Percentiles rank a stretch among this genome's conserved stretches.
Evolutionary conservation across 2,329 filamentous ascomycete genomes (phyloP).

Genomic region (Uncinocarpus reesii): DNA sequence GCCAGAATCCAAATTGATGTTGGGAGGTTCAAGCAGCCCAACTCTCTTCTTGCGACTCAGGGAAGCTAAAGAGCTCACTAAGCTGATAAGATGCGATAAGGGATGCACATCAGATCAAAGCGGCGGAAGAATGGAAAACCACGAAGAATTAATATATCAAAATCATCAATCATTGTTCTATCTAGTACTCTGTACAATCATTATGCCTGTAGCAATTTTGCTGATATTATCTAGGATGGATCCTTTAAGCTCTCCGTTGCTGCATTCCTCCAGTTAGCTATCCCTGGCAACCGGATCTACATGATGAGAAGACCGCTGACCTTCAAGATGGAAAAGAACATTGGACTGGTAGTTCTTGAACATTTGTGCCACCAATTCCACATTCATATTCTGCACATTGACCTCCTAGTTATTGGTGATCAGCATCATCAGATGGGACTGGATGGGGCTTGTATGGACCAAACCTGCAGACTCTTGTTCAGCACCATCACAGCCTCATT

Average conservation of each 20-base stretch:
- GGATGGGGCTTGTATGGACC: slow-evolving; percentile 13
- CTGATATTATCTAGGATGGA: no score
- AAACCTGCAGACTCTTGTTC: slow-evolving; percentile 82
- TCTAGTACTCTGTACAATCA: background rate
- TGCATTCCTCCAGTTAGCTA: background rate
- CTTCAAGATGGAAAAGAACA: slow-evolving; percentile 92
- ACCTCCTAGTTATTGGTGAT: slow-evolving; percentile 56
- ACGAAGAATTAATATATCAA: background rate
- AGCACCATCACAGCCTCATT: slow-evolving; percentile 88
- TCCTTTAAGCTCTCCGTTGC: slow-evolving; percentile 16
- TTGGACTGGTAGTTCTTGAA: slow-evolving; percentile 99
- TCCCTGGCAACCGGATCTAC: background rate
- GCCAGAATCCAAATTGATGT: background rate
- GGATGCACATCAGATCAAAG: background rate
- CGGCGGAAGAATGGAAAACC: background rate
- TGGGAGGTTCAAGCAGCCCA: background rate
- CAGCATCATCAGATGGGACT: background rate
- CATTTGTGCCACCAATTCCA: slow-evolving; percentile 96
- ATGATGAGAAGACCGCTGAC: slow-evolving; percentile 40
- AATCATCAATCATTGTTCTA: background rate
- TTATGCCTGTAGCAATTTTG: no score
- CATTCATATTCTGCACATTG: slow-evolving; percentile 98
- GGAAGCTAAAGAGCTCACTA: slow-evolving; percentile 10
- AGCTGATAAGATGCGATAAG: slow-evolving; percentile 8
- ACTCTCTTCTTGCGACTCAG: background rate